Conservation (phyloP, 306 rosid species). For the Inga leiocalycina region DNA sequence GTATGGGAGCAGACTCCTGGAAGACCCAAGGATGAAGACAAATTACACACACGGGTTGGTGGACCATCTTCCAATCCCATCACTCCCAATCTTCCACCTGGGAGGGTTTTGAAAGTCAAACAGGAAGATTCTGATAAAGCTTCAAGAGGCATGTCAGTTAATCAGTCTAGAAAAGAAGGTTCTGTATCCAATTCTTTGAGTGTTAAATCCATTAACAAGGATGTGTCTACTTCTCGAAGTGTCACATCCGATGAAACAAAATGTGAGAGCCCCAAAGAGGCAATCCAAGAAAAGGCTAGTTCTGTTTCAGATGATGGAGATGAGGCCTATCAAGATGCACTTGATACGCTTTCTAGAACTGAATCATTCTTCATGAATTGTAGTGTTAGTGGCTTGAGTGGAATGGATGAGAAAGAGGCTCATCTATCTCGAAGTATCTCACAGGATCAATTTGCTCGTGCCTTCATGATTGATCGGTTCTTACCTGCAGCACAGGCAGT, state of each 20-base stretch:
- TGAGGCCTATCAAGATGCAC: constrained; percentile 68
- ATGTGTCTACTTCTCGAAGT: constrained; percentile 35
- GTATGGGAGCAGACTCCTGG: constrained; percentile 89
- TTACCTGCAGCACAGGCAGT: constrained; percentile 90
- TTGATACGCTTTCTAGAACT: constrained; percentile 72
- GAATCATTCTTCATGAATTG: constrained; percentile 76
- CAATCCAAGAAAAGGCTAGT: constrained; percentile 35
- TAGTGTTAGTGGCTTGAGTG: constrained; percentile 69
- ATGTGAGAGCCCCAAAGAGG: constrained; percentile 35
- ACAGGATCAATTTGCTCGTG: constrained; percentile 53
- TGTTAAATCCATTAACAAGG: constrained; percentile 21
- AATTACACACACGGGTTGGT: constrained; percentile 26
- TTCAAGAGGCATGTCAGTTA: constrained; percentile 32
- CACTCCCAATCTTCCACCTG: constrained; percentile 72
- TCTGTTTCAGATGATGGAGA: constrained; percentile 59
- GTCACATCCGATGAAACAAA: constrained; percentile 31
- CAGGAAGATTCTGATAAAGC: constrained; percentile 42
- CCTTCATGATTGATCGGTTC: constrained; percentile 89
- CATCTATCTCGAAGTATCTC: constrained; percentile 51
- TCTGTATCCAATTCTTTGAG: constrained; percentile 35
- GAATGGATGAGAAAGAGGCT: constrained; percentile 58
- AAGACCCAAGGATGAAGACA: constrained; percentile 70
- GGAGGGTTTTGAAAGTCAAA: constrained; percentile 53
- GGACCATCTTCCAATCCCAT: constrained; percentile 41
- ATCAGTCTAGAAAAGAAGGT: constrained; percentile 35